Base-by-base conservation (phyloP, 345 rosid species). In the Eucalyptus erythrocorys region DNA sequence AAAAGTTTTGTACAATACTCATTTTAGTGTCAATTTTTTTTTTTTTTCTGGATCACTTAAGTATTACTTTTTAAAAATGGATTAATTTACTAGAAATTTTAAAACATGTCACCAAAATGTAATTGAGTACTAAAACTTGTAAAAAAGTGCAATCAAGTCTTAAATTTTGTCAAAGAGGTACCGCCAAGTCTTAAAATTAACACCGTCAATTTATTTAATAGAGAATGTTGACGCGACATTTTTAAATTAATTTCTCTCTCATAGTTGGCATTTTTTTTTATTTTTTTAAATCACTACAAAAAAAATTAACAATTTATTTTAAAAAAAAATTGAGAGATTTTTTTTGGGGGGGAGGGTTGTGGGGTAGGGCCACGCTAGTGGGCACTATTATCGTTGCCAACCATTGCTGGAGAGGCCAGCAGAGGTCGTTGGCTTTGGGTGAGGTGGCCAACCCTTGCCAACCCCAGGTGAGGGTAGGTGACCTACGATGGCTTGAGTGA, bases 1-100 rank as follows among this genome's bases (percentile, higher is more conserved):
- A 22, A 55, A 55, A 55, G 5, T 55, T 9, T 22, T 0, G 0
- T 55, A 55, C 0, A 4, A 9, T 55, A 0, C 27, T 55, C 0
- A 24, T 55, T 55, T 24, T 55, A 24, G 6, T 55, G 30, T 55
- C 5, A 9, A 22, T 53, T 55, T 22, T 3, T 55, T 53, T 22
- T 3, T 55, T 53, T 51, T 55, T 55, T 55, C 2, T 0, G 0
- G 6, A 55, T 55, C 13, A 55, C 0, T 55, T 55, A 22, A 55
- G 12, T 55, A 30, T 24, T 24, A 55, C 3, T 9, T 22, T 9
- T 55, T 55, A 8, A 55, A 51, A 51, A 50, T 0, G 0, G 55
- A 3, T 14, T 6, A 6, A 6, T 50, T 6, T 17, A 17, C 1
- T 17, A 0, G 22, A 17, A 0, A 0, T 50, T 50, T 2, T 50